Evolutionary conservation across 805 yeast species (phyloP).

Genomic region (Suhomyces vadensis): DNA sequence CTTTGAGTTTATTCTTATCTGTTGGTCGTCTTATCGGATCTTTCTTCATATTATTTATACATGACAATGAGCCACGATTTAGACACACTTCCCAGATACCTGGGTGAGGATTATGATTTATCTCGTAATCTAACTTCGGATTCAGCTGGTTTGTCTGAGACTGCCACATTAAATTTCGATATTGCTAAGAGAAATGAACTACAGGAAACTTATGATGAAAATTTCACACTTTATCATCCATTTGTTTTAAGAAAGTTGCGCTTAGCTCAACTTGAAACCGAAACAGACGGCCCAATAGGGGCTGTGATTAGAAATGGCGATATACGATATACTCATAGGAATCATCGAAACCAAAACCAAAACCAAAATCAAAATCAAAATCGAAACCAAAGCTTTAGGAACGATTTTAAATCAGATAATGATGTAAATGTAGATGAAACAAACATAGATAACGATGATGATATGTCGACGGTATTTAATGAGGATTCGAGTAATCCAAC

Average conservation of each 20-base stretch:
- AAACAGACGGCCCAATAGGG: conserved; percentile 2
- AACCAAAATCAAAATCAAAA: too few species aligned
- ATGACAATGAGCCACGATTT: too few species aligned
- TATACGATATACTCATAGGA: too few species aligned
- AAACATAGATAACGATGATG: conserved; percentile 17
- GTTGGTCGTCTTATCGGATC: too few species aligned
- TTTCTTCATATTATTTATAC: too few species aligned
- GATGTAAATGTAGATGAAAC: too few species aligned
- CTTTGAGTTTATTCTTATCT: too few species aligned
- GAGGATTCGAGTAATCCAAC: conserved; percentile 10
- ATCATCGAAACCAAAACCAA: too few species aligned
- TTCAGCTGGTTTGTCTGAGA: conserved; percentile 34
- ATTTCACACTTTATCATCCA: conserved; percentile 40
- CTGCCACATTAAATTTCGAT: conserved; percentile 31
- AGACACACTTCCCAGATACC: too few species aligned
- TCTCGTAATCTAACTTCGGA: conserved; percentile 4
- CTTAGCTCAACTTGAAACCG: conserved; percentile 9
- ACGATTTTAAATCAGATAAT: too few species aligned
- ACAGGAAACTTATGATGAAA: conserved; percentile 39
- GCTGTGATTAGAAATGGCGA: too few species aligned
- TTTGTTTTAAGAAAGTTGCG: conserved; percentile 35
- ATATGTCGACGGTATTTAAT: conserved; percentile 21
- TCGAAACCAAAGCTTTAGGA: too few species aligned
- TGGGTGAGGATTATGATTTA: conserved; percentile 4
- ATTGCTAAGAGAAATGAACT: conserved; percentile 19